Conservation (phyloP, 164 flowering plant species). For the Pachysandra terminalis region DNA sequence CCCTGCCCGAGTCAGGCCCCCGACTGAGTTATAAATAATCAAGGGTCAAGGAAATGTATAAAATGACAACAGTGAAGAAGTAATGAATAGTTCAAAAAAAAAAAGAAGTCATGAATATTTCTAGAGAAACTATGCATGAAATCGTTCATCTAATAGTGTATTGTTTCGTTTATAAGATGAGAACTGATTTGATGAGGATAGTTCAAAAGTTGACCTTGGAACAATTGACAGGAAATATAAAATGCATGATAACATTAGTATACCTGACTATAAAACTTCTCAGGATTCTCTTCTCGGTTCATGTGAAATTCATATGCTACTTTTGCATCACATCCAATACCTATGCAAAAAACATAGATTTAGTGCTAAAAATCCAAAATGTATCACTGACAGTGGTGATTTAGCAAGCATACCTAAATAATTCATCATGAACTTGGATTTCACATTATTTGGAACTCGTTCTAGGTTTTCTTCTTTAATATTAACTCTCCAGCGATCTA, state of each 20-base stretch:
- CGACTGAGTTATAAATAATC: not conserved
- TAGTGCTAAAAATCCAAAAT: not conserved
- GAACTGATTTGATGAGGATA: too few species aligned
- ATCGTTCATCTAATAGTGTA: not conserved
- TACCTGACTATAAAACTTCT: conserved; percentile 69
- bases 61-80: too few species aligned
- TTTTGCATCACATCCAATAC: conserved; percentile 87
- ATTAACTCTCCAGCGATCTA: conserved; percentile 71
- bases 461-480: conserved; percentile 41
- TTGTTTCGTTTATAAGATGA: not conserved
- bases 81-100: not conserved
- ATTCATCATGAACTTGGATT: conserved; percentile 68
- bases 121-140: not conserved
- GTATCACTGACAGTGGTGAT: not conserved
- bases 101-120: too few species aligned
- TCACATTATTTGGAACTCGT: conserved; percentile 19
- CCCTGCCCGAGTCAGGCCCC: not conserved
- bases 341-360: conserved; percentile 22
- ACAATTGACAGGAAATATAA: not conserved
- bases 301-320: conserved; percentile 74
- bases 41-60: not conserved
- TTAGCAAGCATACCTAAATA: conserved; percentile 46
- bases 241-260: too few species aligned
- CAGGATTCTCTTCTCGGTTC: conserved; percentile 64
- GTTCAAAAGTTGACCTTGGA: too few species aligned